phyloP scores from a whole-genome alignment of 768 basidiomycete genomes.

The Suillus placidus region DNA sequence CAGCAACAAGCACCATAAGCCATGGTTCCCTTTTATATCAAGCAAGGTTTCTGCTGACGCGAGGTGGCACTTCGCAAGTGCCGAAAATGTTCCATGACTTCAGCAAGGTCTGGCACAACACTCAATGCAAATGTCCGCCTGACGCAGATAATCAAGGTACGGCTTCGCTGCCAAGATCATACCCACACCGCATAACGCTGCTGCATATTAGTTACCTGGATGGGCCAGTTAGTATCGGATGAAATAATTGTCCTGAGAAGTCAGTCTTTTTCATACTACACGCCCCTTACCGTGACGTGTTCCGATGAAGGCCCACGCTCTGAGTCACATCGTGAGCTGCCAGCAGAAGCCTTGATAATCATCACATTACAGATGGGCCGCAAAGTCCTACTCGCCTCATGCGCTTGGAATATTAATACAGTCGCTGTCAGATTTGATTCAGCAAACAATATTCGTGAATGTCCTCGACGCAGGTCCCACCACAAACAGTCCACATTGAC shows the following conservation, averaged over 20 bases:
- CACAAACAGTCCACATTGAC: rapidly evolving
- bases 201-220: neutral
- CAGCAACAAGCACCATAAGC: neutral
- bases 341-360: neutral
- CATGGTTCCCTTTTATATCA: neutral
- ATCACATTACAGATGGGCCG: neutral
- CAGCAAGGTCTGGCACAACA: neutral
- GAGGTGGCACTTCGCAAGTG: neutral
- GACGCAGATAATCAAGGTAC: too few species aligned
- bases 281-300: neutral
- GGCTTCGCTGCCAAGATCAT: neutral
- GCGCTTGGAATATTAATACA: neutral
- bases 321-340: neutral
- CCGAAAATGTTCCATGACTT: too few species aligned
- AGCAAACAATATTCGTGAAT: neutral
- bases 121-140: neutral
- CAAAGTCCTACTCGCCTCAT: neutral
- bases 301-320: neutral
- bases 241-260: neutral
- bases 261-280: neutral
- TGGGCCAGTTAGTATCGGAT: too few species aligned
- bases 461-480: neutral
- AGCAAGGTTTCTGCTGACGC: neutral
- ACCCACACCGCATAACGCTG: neutral
- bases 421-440: neutral